A percentile compares a stretch with the other conserved stretches of the same genome.
These are phyloP conservation scores for Sphagnum fallax DNA, from an alignment of 228 moss, liverwort and hornwort species.

Conservation along the genomic window DNA sequence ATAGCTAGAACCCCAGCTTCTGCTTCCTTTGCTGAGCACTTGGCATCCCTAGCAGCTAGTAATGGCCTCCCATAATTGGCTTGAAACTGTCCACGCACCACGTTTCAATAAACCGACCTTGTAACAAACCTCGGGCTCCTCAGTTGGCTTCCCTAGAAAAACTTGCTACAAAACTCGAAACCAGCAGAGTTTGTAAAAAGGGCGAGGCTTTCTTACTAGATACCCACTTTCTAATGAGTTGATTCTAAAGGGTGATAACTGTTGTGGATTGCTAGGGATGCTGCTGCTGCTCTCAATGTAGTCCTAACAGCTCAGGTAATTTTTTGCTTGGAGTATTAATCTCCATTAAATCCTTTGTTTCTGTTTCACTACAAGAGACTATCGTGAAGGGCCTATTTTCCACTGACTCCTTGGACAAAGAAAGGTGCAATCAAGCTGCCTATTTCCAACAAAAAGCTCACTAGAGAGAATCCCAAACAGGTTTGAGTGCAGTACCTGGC, in stretches of 20 bases:
- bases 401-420: too few species aligned
- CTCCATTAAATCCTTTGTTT: too few species aligned
- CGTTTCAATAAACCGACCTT: background rate
- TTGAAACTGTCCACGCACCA: conserved; percentile 46
- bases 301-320: too few species aligned
- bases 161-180: background rate
- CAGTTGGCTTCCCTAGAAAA: too few species aligned
- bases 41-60: conserved; percentile 76
- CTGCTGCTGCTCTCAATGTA: too few species aligned
- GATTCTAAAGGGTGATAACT: too few species aligned
- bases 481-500: conserved; percentile 44
- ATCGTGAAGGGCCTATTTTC: too few species aligned
- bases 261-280: too few species aligned
- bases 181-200: background rate
- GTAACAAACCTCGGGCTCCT: background rate
- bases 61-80: conserved; percentile 79
- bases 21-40: conserved; percentile 80
- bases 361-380: too few species aligned
- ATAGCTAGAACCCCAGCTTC: conserved; percentile 85
- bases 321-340: too few species aligned
- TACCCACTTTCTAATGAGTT: background rate
- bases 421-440: background rate
- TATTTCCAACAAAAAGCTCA: too few species aligned
- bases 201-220: background rate
- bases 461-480: too few species aligned